Base-by-base conservation (phyloP, 1,139 yeast species). In the Pichia sp. region DNA sequence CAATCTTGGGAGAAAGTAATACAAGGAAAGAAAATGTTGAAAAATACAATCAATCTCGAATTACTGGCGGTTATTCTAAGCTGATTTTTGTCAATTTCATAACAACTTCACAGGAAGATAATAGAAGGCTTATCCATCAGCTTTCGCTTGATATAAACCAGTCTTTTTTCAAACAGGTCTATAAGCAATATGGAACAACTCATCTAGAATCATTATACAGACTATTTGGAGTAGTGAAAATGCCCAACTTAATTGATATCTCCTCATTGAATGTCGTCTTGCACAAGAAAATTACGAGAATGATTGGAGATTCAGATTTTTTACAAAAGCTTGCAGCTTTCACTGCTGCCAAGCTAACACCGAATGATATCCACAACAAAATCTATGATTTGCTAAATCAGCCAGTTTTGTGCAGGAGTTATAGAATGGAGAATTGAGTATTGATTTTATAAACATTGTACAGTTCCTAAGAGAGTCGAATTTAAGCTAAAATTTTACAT, bases 321-420 rank as follows among this genome's bases (percentile, higher is more conserved):
- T 7, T 25, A 25, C 4, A 41, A 28, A 22, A n/a, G n/a, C n/a
- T n/a, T n/a, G n/a, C n/a, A n/a, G n/a, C n/a, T n/a, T n/a, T n/a
- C n/a, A n/a, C n/a, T n/a, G n/a, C n/a, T n/a, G n/a, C n/a, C n/a
- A n/a, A n/a, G n/a, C 14, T 44, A 24, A 25, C 40, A 8, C 44
- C 47, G 8, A 33, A 28, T 14, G 43, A 44, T 25, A 64, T 78
- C 26, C 74, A 76, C 51, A 76, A 77, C 54, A 59, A 68, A 28
- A 55, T 78, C 9, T 79, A 71, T 54, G 85, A 79, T 50, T 58
- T 78, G 49, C 58, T 76, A 4, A 74, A 74, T 49, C 30, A 47
- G 6, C 17, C 21, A 5, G 34, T 31, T 34, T 30, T 55, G 28
- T 28, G 32, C 21, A 50, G 42, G 32, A 37, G 44, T 8, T 54